A percentile compares a stretch with the other conserved stretches of the same genome.
These are phyloP conservation scores for Aspergillus bombycis DNA, from an alignment of 2,329 filamentous ascomycete species.

Conservation along the genomic window DNA sequence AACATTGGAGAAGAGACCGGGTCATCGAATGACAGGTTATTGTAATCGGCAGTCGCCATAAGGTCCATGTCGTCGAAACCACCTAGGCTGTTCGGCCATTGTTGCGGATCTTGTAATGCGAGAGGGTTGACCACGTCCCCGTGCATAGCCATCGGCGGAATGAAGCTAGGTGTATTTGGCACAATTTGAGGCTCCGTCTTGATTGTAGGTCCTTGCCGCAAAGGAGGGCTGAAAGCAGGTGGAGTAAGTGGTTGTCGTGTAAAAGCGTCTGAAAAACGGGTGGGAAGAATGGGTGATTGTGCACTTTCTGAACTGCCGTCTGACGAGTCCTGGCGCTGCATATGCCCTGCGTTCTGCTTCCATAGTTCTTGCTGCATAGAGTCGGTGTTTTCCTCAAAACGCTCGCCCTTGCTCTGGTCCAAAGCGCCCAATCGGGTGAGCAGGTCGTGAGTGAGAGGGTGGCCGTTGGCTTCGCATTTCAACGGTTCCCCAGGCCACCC, in stretches of 20 bases:
- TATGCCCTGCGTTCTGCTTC: conserved; percentile 55
- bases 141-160: conserved; percentile 32
- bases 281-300: conserved; percentile 44
- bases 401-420: conserved; percentile 55
- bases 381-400: conserved; percentile 62
- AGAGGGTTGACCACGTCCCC: conserved; percentile 40
- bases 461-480: conserved; percentile 54
- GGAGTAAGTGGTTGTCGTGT: conserved; percentile 44
- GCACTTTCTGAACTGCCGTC: conserved; percentile 62
- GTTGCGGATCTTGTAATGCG: conserved; percentile 36
- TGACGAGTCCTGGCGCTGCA: conserved; percentile 57
- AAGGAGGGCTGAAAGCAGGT: conserved; percentile 42
- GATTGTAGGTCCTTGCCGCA: conserved; percentile 30
- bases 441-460: conserved; percentile 66
- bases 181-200: conserved; percentile 32
- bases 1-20: conserved; percentile 39
- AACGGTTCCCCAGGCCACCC: conserved; percentile 60
- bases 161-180: conserved; percentile 27
- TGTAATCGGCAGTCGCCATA: conserved; percentile 34
- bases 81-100: conserved; percentile 32
- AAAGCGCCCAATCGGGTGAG: conserved; percentile 62
- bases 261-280: conserved; percentile 36
- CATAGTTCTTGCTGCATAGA: conserved; percentile 60
- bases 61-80: conserved; percentile 39
- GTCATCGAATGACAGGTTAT: conserved; percentile 38